These are phyloP conservation scores for Metschnikowia lochheadii DNA, from an alignment of 805 yeast species.

Conservation along the genomic window DNA sequence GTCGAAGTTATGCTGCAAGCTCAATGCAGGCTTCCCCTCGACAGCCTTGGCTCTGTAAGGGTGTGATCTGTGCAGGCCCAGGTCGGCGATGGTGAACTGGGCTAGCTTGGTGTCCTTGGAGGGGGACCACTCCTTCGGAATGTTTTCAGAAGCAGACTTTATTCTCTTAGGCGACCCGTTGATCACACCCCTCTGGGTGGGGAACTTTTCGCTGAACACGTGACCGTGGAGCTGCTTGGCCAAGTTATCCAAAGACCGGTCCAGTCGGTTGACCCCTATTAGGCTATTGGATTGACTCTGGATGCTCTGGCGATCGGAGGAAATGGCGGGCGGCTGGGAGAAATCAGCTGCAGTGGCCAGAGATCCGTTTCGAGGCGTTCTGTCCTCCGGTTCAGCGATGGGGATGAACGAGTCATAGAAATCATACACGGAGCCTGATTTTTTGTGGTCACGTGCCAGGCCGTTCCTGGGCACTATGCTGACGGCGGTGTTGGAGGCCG, in stretches of 20 bases:
- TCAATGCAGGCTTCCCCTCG: slow-evolving; percentile 2
- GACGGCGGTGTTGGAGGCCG: neutral
- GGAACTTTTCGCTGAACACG: slow-evolving; percentile 35
- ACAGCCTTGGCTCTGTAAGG: neutral
- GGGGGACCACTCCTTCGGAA: neutral
- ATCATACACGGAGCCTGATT: slow-evolving; percentile 32
- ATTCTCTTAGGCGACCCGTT: slow-evolving; percentile 6
- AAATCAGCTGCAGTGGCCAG: neutral
- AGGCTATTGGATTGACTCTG: slow-evolving; percentile 12
- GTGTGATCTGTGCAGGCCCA: neutral
- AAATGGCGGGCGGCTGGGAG: slow-evolving; percentile 9
- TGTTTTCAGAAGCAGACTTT: slow-evolving; percentile 3
- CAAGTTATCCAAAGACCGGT: slow-evolving; percentile 30
- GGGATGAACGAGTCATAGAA: slow-evolving; percentile 43
- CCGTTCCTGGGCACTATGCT: neutral
- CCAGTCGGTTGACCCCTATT: slow-evolving; percentile 5
- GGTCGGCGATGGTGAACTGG: neutral
- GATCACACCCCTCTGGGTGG: slow-evolving; percentile 28
- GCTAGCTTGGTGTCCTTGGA: neutral
- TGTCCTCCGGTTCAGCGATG: slow-evolving; percentile 21
- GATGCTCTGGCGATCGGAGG: slow-evolving; percentile 9
- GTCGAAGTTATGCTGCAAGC: slow-evolving; percentile 22
- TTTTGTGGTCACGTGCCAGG: slow-evolving; percentile 5
- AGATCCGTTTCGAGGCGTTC: neutral
- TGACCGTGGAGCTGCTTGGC: slow-evolving; percentile 39